Conservation (phyloP, 768 basidiomycete genomes). For the Termitomyces sp. region DNA sequence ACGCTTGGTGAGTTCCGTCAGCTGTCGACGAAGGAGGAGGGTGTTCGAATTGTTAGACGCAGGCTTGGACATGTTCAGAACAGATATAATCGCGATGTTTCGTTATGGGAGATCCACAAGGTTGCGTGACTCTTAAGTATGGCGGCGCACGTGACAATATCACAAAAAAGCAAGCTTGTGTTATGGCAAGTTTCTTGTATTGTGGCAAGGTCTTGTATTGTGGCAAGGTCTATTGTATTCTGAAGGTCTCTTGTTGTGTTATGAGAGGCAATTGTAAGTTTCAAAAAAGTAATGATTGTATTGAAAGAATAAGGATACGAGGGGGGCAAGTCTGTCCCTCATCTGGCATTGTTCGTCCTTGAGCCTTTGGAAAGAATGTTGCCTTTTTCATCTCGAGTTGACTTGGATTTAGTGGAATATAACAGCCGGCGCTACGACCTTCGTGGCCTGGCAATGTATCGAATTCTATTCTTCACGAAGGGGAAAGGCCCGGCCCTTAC, state of each 20-base stretch:
- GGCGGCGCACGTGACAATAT: constrained; percentile 12
- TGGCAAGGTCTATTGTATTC: no score
- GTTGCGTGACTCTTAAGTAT: constrained; percentile 10
- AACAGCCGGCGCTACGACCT: not conserved
- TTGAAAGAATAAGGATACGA: not conserved
- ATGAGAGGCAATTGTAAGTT: no score
- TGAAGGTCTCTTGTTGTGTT: not conserved
- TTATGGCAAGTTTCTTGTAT: not conserved
- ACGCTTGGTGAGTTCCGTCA: constrained; percentile 81
- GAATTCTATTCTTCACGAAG: not conserved
- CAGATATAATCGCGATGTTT: constrained; percentile 14
- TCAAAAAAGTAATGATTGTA: not conserved
- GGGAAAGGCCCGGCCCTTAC: not conserved
- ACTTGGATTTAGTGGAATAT: no score
- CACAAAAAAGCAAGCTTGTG: not conserved
- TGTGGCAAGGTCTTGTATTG: not conserved
- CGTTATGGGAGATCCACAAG: not conserved
- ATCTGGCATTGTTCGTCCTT: not conserved
- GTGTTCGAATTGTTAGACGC: constrained; percentile 32
- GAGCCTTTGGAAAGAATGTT: not conserved
- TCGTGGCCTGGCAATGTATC: not conserved
- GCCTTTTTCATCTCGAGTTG: not conserved
- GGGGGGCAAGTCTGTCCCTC: not conserved
- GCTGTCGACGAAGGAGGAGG: constrained; percentile 72
- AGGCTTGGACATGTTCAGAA: constrained; percentile 37